phyloP scores from a whole-genome alignment of 2,329 filamentous ascomycete species.

The Claviceps pazoutovae region DNA sequence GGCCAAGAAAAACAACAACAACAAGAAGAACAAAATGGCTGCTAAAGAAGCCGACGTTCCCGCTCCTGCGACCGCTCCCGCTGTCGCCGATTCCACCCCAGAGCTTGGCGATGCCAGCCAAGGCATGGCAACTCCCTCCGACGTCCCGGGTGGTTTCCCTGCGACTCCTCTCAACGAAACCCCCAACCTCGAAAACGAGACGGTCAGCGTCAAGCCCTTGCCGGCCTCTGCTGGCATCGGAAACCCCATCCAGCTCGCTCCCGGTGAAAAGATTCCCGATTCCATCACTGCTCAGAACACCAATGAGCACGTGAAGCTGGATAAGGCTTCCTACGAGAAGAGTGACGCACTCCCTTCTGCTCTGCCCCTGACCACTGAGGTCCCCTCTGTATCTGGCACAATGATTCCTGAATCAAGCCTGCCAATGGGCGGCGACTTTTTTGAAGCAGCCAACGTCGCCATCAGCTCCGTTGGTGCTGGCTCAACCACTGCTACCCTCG shows the following conservation, averaged over 20 bases:
- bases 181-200: conserved; percentile 32
- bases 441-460: conserved; percentile 23
- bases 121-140: conserved; percentile 18
- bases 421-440: conserved; percentile 36
- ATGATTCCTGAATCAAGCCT: conserved; percentile 75
- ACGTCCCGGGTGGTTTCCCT: conserved; percentile 38
- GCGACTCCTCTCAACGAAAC: conserved; percentile 50
- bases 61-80: not conserved
- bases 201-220: conserved; percentile 45
- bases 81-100: not conserved
- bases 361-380: conserved; percentile 18
- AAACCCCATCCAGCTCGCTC: conserved; percentile 67
- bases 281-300: conserved; percentile 52
- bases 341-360: conserved; percentile 48
- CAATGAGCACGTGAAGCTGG: conserved; percentile 59
- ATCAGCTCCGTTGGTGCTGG: conserved; percentile 37
- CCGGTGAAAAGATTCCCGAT: conserved; percentile 70
- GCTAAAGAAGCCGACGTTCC: conserved; percentile 5
- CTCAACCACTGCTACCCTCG: conserved; percentile 56
- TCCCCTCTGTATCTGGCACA: conserved; percentile 44
- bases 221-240: conserved; percentile 49
- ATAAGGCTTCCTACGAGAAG: conserved; percentile 78
- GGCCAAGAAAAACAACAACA: conserved; percentile 46
- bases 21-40: conserved; percentile 16
- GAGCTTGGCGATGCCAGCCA: conserved; percentile 8